Evolutionary conservation across 164 flowering plant species (phyloP), one percentile per base, ranked within the genome.

Genomic region (Stephania yunnanensis): DNA sequence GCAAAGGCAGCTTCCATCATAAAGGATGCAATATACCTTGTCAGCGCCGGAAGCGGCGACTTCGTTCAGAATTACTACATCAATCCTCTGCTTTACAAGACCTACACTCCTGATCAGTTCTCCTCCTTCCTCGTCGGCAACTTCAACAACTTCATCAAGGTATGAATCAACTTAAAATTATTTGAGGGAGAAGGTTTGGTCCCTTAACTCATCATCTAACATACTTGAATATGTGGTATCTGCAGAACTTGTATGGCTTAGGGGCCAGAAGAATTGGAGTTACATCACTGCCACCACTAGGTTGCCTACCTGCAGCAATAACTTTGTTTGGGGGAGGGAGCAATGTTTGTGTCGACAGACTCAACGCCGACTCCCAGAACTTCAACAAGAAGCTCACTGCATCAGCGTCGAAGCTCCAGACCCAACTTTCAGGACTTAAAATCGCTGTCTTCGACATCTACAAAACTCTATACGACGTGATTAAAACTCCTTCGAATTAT

Each of bases 201-300:
- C 25, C 25, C 25, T 25, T 25, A 25, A 25, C 25, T 36, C 42
- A 36, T 36, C 42, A 36, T 36, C 42, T 36, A 36, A 36, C 42
- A 36, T 36, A 36, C 42, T 36, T 36, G 42, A 36, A 36, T 36
- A 70, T 46, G 50, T 78, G 71, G 6, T 46, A 58, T 13, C 42
- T 20, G 7, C 85, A 93, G 99, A 78, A 80, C 42, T 76, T 92
- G 77, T 86, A 95, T 79, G 89, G 86, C 1, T 70, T 84, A 74
- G 99, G 99, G 69, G 99, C 91, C 0, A 88, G 99, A 80, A 90
- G 82, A 77, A 84, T 93, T 70, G 99, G 99, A 9, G 97, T 86
- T 70, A 92, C 94, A 61, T 89, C 97, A 46, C 91, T 95, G 1
- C 93, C 96, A 42, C 98, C 98, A 68, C 42, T 90, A 78, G 99